phyloP scores from a whole-genome alignment of 106 monocot species.

The Hemerocallis citrina region DNA sequence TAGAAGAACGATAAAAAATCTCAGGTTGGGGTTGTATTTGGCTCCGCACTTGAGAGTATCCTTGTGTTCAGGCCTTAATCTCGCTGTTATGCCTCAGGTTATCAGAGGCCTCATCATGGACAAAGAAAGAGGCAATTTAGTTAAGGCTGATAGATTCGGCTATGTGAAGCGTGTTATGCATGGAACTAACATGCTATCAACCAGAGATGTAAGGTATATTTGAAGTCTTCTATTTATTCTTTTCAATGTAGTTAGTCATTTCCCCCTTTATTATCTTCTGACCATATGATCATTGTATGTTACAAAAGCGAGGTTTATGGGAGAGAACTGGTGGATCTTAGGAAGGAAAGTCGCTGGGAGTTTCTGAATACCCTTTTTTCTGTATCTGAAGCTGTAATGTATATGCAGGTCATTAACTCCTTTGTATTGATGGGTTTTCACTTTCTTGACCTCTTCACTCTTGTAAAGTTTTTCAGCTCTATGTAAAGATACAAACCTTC shows the following conservation, averaged over 20 bases:
- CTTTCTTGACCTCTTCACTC: neutral
- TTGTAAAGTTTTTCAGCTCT: neutral
- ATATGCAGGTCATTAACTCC: slow-evolving; percentile 70
- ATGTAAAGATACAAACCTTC: neutral
- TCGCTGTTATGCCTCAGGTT: slow-evolving; percentile 39
- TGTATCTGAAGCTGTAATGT: slow-evolving; percentile 99
- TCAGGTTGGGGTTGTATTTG: too few species aligned
- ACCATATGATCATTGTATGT: slow-evolving; percentile 3
- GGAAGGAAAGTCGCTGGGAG: slow-evolving; percentile 88
- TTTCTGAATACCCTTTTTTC: slow-evolving; percentile 97
- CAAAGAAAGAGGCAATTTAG: slow-evolving; percentile 90
- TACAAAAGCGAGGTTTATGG: slow-evolving; percentile 85
- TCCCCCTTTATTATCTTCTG: neutral
- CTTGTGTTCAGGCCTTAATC: neutral
- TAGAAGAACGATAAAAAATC: too few species aligned
- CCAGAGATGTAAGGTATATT: slow-evolving; percentile 61
- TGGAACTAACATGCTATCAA: slow-evolving; percentile 93
- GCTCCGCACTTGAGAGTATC: too few species aligned
- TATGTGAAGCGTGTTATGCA: slow-evolving; percentile 95
- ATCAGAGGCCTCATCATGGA: slow-evolving; percentile 95
- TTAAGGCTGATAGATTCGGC: slow-evolving; percentile 93
- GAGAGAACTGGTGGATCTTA: slow-evolving; percentile 89
- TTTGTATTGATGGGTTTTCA: neutral
- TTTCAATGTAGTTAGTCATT: neutral
- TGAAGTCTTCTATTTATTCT: neutral